Percentiles rank a stretch among this genome's conserved stretches.
These are phyloP conservation scores for Nannochloropsis granulata DNA, from an alignment of 108 stramenopile genomes.

Conservation along the genomic window DNA sequence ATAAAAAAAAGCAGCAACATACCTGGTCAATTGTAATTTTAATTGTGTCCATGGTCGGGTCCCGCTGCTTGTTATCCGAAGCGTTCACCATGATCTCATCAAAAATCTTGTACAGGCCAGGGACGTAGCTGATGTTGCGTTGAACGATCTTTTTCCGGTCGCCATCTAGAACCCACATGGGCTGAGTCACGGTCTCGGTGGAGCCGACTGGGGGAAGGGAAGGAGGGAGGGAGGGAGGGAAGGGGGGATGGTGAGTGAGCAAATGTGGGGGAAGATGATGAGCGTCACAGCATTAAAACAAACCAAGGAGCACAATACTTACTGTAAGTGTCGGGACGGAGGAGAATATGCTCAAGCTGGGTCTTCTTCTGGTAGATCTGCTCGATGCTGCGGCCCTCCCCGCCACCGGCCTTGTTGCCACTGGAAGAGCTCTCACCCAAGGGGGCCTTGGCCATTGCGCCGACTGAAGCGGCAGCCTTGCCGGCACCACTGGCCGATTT, in stretches of 20 bases:
- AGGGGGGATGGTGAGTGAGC: background rate
- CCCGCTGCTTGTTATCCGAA: slow-evolving; percentile 98
- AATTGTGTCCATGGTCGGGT: slow-evolving; percentile 78
- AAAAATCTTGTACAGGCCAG: slow-evolving; percentile 97
- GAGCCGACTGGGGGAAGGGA: slow-evolving; percentile 50
- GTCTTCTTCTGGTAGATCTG: slow-evolving; percentile 91
- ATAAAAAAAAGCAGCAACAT: background rate
- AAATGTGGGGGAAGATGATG: background rate
- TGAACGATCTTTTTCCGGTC: slow-evolving; percentile 49
- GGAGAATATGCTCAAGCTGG: slow-evolving; percentile 92
- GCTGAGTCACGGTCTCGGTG: slow-evolving; percentile 54
- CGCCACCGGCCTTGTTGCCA: background rate
- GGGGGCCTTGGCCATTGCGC: background rate
- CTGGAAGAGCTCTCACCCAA: background rate
- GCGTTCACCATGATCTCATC: slow-evolving; percentile 99
- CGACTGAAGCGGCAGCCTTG: background rate
- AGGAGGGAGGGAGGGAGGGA: slow-evolving; percentile 10
- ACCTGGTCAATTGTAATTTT: slow-evolving; percentile 51
- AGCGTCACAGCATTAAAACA: no score
- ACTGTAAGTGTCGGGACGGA: slow-evolving; percentile 93
- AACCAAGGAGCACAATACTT: slow-evolving; percentile 28
- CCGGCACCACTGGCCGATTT: background rate
- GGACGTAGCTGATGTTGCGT: slow-evolving; percentile 63
- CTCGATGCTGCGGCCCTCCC: slow-evolving; percentile 53
- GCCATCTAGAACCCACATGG: slow-evolving; percentile 76